Base-by-base conservation (phyloP, 1,284 basidiomycete genomes). In the Boletellus deceptivus region DNA sequence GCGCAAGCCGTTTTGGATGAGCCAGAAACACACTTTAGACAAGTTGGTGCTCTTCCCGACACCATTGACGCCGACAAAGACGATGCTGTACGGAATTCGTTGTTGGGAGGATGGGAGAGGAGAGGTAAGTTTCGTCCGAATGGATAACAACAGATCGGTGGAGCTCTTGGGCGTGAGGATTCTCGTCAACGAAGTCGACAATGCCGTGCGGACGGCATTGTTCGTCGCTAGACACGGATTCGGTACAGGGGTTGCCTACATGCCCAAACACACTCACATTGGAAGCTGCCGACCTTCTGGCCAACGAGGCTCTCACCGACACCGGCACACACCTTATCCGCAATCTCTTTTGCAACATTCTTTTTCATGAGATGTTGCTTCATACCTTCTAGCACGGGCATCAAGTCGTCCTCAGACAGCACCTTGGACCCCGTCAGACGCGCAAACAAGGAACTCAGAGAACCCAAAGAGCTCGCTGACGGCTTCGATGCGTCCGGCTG, bases 11-110 rank as follows among this genome's bases (percentile, higher is more conserved):
- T 99, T 99, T 72, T 99, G 96, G 43, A 99, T 85, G 18, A 99
- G 78, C 97, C 97, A 99, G 74, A 99, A 99, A 72, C 93, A 96
- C 44, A 99, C 96, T 74, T 99, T 99, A 47, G 91, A 93, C 25
- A 99, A 73, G 69, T 98, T 99, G 5, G 97, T 99, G 60, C 93
- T 97, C 75, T 99, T 99, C 46, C 97, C 97, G 18, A 99, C 97
- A 20, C 97, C 97, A 66, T 99, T 99, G 46, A 99, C 97, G n/a
- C 97, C 97, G 39, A 99, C 95, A 67, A 99, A 99, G 0, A 93
- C 89, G 62, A 99, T 91, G 55, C 86, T 86, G 71, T 98, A 99
- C 0, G 94, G 95, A 58, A 86, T 75, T 14, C 90, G 84, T 61
- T 84, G 84, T 60, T 88, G 86, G 25, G 82, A 82, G 1, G 86